Evolutionary conservation across 257 asterid genomes (phyloP).

Genomic region (Striga asiatica): DNA sequence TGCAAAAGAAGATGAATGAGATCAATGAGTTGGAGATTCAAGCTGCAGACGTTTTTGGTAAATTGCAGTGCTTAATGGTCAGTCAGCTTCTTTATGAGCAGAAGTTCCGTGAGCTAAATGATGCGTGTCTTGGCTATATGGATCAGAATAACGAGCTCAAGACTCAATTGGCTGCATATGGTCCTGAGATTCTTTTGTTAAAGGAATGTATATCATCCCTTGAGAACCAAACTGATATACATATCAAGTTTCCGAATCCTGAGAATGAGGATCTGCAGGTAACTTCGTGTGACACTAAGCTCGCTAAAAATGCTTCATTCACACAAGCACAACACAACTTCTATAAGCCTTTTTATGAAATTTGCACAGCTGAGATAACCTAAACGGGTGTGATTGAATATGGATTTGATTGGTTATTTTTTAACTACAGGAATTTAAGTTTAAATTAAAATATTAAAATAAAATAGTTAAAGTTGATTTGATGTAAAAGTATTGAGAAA

Average conservation of each 20-base stretch:
- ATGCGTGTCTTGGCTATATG: constrained; percentile 31
- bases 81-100: constrained; percentile 55
- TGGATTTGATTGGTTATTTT: too few relatives aligned
- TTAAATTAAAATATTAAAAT: too few relatives aligned
- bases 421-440: too few relatives aligned
- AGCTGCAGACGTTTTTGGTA: constrained; percentile 40
- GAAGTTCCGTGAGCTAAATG: constrained; percentile 56
- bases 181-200: constrained; percentile 54
- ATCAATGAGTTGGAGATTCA: constrained; percentile 41
- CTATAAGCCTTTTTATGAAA: background rate
- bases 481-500: too few relatives aligned
- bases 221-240: constrained; percentile 42
- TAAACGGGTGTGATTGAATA: too few relatives aligned
- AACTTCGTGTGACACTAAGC: constrained; percentile 10
- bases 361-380: too few relatives aligned
- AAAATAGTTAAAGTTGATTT: too few relatives aligned
- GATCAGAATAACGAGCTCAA: constrained; percentile 45
- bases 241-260: constrained; percentile 39
- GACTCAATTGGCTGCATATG: constrained; percentile 44
- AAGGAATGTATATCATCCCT: constrained; percentile 58
- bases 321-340: background rate
- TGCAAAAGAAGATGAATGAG: constrained; percentile 37
- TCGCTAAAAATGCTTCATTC: background rate
- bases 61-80: constrained; percentile 46
- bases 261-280: constrained; percentile 42